Percentiles rank a stretch among this genome's conserved stretches.
These are phyloP conservation scores for Silene latifolia DNA, from an alignment of 148 eudicot species.

Conservation along the genomic window DNA sequence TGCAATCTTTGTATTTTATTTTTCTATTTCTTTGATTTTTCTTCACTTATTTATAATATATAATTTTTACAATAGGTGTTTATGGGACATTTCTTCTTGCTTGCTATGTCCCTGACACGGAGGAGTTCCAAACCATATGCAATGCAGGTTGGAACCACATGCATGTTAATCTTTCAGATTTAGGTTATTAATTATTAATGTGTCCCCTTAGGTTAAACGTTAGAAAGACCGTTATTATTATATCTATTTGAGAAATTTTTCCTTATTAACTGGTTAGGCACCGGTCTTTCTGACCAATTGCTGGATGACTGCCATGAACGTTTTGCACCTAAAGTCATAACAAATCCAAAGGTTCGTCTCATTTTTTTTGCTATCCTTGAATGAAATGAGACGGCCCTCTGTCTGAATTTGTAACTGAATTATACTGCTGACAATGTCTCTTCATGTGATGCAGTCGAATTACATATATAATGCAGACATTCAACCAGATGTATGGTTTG, in stretches of 20 bases:
- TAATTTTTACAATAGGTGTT: background rate
- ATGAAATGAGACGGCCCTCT: background rate
- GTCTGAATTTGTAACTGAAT: background rate
- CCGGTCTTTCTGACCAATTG: conserved; percentile 13
- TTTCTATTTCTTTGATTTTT: background rate
- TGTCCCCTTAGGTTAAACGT: too few species aligned
- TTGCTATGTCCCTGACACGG: conserved; percentile 21
- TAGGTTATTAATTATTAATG: too few species aligned
- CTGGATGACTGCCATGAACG: background rate
- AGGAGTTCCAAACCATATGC: conserved; percentile 18
- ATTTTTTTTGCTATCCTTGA: background rate
- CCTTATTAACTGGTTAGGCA: background rate
- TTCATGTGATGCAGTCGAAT: conserved; percentile 1
- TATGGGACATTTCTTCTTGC: conserved; percentile 21
- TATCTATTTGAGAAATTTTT: too few species aligned
- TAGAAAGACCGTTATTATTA: too few species aligned
- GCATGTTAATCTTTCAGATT: background rate
- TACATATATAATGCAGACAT: conserved; percentile 1
- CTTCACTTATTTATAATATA: background rate
- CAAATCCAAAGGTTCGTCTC: conserved; percentile 4
- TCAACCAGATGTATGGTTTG: conserved; percentile 22
- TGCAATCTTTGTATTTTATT: background rate
- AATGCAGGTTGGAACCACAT: conserved; percentile 11
- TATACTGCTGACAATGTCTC: background rate
- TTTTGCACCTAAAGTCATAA: background rate